Evolutionary conservation across 2,329 filamentous ascomycete genomes (phyloP).

Genomic region (Pseudopyricularia cyperi): DNA sequence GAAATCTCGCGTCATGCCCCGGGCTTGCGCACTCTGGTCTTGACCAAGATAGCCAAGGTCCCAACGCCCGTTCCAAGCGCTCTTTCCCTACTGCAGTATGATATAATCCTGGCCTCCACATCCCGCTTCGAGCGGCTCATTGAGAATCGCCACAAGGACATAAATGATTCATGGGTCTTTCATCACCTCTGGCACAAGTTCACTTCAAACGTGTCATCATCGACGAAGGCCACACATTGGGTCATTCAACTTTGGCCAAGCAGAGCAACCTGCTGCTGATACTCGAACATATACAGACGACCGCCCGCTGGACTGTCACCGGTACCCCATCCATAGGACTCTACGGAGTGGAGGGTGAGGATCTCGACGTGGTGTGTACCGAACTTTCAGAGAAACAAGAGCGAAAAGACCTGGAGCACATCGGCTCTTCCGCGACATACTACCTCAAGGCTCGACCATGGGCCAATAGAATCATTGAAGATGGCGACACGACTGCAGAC

Average conservation of each 20-base stretch:
- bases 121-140: slow-evolving; percentile 54
- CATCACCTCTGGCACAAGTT: slow-evolving; percentile 50
- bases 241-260: slow-evolving; percentile 42
- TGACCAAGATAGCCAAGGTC: slow-evolving; percentile 26
- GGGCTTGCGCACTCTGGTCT: slow-evolving; percentile 49
- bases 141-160: slow-evolving; percentile 27
- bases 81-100: slow-evolving; percentile 30
- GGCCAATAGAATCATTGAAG: slow-evolving; percentile 44
- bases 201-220: slow-evolving; percentile 85
- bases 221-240: slow-evolving; percentile 82
- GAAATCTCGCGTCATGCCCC: slow-evolving; percentile 70
- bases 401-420: slow-evolving; percentile 49
- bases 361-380: not conserved
- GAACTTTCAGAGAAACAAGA: slow-evolving; percentile 36
- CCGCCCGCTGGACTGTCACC: slow-evolving; percentile 77
- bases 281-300: slow-evolving; percentile 43
- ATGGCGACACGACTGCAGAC: slow-evolving; percentile 45
- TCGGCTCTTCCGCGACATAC: slow-evolving; percentile 51
- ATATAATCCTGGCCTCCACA: slow-evolving; percentile 68
- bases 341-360: slow-evolving; percentile 51
- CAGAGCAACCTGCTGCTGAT: slow-evolving; percentile 42
- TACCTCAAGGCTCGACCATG: slow-evolving; percentile 72
- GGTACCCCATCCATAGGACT: slow-evolving; percentile 80
- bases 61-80: not conserved
- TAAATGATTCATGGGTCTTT: slow-evolving; percentile 14